Evolutionary conservation across 2,329 filamentous ascomycete species (phyloP), one percentile per base, ranked within the genome.

Genomic region (Colletotrichum plurivorum): DNA sequence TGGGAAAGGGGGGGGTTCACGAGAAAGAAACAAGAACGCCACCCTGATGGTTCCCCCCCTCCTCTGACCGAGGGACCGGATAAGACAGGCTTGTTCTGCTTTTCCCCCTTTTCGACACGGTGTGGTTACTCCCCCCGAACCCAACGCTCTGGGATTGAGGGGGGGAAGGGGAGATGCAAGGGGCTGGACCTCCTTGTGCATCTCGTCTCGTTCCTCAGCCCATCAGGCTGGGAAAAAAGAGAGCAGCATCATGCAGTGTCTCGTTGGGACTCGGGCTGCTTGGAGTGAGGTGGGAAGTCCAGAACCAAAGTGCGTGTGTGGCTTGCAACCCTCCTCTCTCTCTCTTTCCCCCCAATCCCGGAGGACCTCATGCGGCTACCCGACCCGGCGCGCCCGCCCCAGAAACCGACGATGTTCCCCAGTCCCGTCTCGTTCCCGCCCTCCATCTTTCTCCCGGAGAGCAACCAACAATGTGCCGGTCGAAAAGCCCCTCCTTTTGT

Each of bases 281-380:
- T 8, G 31, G 10, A 36, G 31, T 10, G n/a, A 48, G 15, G 16
- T 9, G n/a, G 18, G 45, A 4, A 48, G 45, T 6, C 15, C 16
- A 16, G 15, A 48, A 48, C 45, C 45, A 48, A 20, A 48, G 13
- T 43, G 41, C 41, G 31, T 36, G 31, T 36, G 31, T 36, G 41
- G 41, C 41, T 43, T 43, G 16, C 41, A n/a, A 15, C 41, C 41
- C 13, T 43, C 41, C 5, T 6, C 15, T n/a, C 41, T 15, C 41
- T 15, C 15, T 13, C 31, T 9, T n/a, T 10, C 15, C 31, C 20
- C 46, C 31, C 22, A n/a, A 52, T 18, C 20, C 53, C 53, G 22
- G 43, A 18, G 27, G 18, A 51, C 46, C 31, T 27, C 41, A 66
- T 69, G 66, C 66, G 18, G 62, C 66, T 51, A 56, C 43, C 66